Percentiles rank a stretch among this genome's conserved stretches.
Conservation (phyloP, 441 rosid species). For the Brassica balearica region DNA sequence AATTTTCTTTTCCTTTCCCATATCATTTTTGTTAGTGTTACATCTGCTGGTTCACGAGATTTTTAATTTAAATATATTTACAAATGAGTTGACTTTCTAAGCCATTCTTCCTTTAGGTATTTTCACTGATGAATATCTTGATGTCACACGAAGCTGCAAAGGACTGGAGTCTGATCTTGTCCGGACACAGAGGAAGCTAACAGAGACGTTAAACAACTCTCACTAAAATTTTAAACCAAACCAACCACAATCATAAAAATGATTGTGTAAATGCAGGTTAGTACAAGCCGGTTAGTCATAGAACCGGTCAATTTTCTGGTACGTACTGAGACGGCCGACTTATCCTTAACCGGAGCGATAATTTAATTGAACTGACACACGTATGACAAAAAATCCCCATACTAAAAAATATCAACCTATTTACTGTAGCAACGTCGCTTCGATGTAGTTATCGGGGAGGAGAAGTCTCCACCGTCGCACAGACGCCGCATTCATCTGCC, state of each 20-base stretch:
- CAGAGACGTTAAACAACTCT: too few species aligned
- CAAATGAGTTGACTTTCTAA: not conserved
- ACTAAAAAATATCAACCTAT: not conserved
- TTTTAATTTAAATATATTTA: too few species aligned
- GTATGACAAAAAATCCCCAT: not conserved
- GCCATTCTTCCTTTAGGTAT: too few species aligned
- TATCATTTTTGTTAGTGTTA: not conserved
- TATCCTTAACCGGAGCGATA: not conserved
- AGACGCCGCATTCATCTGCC: not conserved
- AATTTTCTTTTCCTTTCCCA: too few species aligned
- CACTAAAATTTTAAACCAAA: not conserved
- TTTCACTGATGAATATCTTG: too few species aligned
- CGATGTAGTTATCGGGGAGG: not conserved
- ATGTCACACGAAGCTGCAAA: too few species aligned
- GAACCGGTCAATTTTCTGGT: not conserved
- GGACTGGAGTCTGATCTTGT: too few species aligned
- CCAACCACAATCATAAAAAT: not conserved
- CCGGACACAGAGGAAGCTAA: too few species aligned
- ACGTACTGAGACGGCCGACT: not conserved
- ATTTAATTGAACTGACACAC: not conserved
- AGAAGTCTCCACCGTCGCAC: constrained; percentile 1
- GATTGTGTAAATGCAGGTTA: not conserved
- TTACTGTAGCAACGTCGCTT: not conserved
- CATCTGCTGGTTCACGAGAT: not conserved
- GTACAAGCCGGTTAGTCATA: not conserved